Percentiles rank a stretch among this genome's conserved stretches.
Conservation (phyloP, 2,329 filamentous ascomycete genomes). For the Cordyceps pruinosa region DNA sequence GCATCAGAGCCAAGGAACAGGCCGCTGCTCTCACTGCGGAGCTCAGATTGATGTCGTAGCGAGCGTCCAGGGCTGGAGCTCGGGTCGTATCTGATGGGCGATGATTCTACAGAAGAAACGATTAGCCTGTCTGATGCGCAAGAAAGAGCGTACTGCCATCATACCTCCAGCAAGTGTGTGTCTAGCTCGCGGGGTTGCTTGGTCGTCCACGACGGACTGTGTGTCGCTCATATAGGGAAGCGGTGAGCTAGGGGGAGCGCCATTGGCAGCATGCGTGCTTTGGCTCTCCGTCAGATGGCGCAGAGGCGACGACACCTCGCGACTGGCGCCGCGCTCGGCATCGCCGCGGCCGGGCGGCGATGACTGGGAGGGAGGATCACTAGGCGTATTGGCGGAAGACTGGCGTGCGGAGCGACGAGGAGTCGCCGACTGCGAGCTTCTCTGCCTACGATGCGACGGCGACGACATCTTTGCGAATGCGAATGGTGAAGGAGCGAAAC, state of each 20-base stretch:
- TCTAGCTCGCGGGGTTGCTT: conserved; percentile 65
- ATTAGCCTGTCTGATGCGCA: conserved; percentile 11
- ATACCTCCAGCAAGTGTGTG: conserved; percentile 56
- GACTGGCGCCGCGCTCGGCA: conserved; percentile 25
- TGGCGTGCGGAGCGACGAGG: conserved; percentile 37
- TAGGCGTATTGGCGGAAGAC: conserved; percentile 36
- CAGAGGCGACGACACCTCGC: conserved; percentile 46
- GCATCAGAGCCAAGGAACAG: conserved; percentile 68
- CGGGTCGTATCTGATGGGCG: conserved; percentile 82
- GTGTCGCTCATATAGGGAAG: conserved; percentile 52
- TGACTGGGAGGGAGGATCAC: conserved; percentile 51
- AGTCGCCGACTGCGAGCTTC: conserved; percentile 45
- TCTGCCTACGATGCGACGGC: conserved; percentile 39
- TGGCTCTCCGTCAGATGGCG: conserved; percentile 52
- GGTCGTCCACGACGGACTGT: conserved; percentile 43
- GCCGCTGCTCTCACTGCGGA: conserved; percentile 76
- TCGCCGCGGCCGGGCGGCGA: conserved; percentile 32
- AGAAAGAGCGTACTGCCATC: conserved; percentile 14
- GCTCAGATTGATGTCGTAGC: conserved; percentile 58
- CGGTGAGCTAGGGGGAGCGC: conserved; percentile 49
- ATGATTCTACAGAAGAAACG: conserved; percentile 59
- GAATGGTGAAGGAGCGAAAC: conserved; percentile 12
- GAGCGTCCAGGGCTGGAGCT: conserved; percentile 78
- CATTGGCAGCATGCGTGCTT: conserved; percentile 34
- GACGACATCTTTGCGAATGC: conserved; percentile 32